phyloP scores from a whole-genome alignment of 345 rosid genomes.

The Eutrema yunnanense region DNA sequence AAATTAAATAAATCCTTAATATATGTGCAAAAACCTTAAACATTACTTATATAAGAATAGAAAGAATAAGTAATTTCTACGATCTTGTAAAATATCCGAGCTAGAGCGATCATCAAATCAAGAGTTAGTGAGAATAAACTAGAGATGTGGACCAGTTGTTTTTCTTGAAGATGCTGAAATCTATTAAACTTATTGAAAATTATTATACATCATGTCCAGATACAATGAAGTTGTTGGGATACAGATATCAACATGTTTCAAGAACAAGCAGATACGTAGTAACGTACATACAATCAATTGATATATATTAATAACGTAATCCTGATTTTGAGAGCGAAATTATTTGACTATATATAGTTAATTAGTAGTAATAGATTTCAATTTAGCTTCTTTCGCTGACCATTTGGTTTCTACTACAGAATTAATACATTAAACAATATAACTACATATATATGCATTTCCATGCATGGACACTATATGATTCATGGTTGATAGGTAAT shows the following conservation, averaged over 20 bases:
- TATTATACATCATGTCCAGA: conserved; percentile 5
- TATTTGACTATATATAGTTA: background rate
- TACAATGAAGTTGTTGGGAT: conserved; percentile 24
- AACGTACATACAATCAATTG: background rate
- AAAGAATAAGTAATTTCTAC: background rate
- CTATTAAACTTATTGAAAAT: background rate
- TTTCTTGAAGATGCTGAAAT: conserved; percentile 7
- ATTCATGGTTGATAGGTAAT: background rate
- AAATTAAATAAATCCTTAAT: no score
- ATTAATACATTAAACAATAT: background rate
- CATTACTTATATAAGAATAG: no score
- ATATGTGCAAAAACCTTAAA: no score
- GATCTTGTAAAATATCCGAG: conserved; percentile 1
- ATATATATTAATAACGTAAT: background rate
- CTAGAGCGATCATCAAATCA: conserved; percentile 5
- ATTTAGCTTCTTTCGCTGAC: background rate
- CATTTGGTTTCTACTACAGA: background rate
- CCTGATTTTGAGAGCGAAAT: conserved; percentile 1
- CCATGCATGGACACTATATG: background rate
- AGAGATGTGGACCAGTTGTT: conserved; percentile 14
- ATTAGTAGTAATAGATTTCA: background rate
- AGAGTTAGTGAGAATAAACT: conserved; percentile 10
- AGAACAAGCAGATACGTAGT: conserved; percentile 2
- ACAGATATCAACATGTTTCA: conserved; percentile 12
- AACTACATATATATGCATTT: background rate